phyloP scores from a whole-genome alignment of 192 early-diverging fungal genomes.

The Backusella morwellensis region DNA sequence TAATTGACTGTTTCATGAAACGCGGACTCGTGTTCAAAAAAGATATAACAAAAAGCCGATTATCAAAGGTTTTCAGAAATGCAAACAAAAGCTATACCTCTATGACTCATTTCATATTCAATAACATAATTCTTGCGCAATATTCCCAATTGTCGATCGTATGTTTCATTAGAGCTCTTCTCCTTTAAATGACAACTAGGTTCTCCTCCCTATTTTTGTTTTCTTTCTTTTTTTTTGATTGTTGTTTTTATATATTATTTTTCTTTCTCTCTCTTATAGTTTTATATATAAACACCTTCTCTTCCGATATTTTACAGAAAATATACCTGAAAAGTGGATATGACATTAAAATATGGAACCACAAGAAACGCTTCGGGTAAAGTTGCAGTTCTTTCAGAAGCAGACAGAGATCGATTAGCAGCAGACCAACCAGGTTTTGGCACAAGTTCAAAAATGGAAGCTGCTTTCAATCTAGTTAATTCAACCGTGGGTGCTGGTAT shows the following conservation, averaged over 20 bases:
- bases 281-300: no score
- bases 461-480: conserved; percentile 66
- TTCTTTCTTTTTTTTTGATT: conserved; percentile 13
- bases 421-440: conserved; percentile 42
- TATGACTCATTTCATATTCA: conserved; percentile 5
- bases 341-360: conserved; percentile 42
- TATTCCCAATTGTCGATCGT: background rate
- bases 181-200: background rate
- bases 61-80: background rate
- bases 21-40: background rate
- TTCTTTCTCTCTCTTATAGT: background rate
- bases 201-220: background rate
- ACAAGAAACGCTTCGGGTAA: conserved; percentile 18
- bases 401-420: conserved; percentile 28
- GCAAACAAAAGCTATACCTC: background rate
- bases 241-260: background rate
- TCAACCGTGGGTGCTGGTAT: conserved; percentile 71
- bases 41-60: background rate
- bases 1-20: background rate
- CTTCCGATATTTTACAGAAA: background rate
- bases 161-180: background rate
- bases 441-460: conserved; percentile 36
- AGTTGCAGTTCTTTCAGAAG: conserved; percentile 6
- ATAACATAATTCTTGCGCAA: conserved; percentile 4
- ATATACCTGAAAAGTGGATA: background rate